A percentile compares a stretch with the other conserved stretches of the same genome.
Conservation (phyloP, 148 eudicot species). For the Cornus suecica region DNA sequence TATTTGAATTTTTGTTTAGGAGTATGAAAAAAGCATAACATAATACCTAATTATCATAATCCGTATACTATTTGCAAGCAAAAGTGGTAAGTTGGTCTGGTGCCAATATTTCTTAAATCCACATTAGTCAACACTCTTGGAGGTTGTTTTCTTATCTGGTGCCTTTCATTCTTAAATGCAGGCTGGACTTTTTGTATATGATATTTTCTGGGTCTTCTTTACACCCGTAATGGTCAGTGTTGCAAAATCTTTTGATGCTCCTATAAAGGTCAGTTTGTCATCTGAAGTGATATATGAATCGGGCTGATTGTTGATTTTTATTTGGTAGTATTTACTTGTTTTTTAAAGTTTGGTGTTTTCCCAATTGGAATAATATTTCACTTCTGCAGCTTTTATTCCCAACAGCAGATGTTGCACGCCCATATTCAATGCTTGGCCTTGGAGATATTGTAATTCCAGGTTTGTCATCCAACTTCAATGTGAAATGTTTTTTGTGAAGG, state of each 20-base stretch:
- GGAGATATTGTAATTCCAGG: conserved; percentile 99
- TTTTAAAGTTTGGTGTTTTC: neutral
- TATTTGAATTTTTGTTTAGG: too few relatives aligned
- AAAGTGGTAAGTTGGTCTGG: neutral
- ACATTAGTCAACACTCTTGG: neutral
- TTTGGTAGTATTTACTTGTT: neutral
- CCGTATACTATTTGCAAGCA: too few relatives aligned
- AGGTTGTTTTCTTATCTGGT: neutral
- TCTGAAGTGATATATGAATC: neutral
- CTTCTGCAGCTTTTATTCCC: conserved; percentile 91
- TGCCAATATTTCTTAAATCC: neutral
- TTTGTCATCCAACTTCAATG: conserved; percentile 29
- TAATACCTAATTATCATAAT: too few relatives aligned
- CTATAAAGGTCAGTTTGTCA: conserved; percentile 75
- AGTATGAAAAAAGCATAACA: too few relatives aligned
- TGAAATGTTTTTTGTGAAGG: neutral
- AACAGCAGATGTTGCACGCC: conserved; percentile 66
- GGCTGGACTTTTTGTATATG: conserved; percentile 94
- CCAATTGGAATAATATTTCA: conserved; percentile 6
- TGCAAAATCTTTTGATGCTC: conserved; percentile 98
- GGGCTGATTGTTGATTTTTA: neutral
- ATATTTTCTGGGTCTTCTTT: conserved; percentile 98
- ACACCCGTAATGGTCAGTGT: conserved; percentile 99
- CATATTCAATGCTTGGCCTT: conserved; percentile 95
- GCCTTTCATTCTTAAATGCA: conserved; percentile 28